phyloP scores from a whole-genome alignment of 208 protist species.

The Acanthamoeba castellanii region DNA sequence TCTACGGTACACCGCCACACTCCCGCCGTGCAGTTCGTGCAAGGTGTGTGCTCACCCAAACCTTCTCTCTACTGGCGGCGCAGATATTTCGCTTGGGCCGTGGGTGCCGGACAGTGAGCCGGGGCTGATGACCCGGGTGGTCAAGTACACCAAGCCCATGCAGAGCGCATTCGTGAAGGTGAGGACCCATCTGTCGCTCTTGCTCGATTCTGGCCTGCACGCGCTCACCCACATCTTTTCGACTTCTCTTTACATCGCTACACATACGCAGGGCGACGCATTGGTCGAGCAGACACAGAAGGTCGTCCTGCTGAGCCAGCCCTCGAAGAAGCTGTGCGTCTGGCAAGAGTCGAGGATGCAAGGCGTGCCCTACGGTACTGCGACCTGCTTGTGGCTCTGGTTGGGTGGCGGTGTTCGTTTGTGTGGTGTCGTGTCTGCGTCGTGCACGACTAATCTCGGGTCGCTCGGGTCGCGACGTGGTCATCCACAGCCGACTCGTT shows the following conservation, averaged over 20 bases:
- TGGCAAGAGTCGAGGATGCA: constrained; percentile 10
- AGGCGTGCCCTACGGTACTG: constrained; percentile 27
- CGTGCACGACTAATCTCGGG: no score
- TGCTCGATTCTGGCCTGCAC: not conserved
- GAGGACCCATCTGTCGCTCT: not conserved
- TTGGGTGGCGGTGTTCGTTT: no score
- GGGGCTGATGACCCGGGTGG: not conserved
- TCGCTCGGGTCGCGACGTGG: no score
- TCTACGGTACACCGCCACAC: not conserved
- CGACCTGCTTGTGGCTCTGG: no score
- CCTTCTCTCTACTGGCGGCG: not conserved
- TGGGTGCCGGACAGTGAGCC: constrained; percentile 14
- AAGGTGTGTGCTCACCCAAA: not conserved
- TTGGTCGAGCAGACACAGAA: not conserved
- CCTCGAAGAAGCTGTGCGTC: not conserved
- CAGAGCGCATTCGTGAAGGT: constrained; percentile 7
- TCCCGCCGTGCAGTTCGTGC: not conserved
- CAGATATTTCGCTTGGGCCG: not conserved
- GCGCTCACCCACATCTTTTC: no score
- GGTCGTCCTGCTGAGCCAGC: not conserved
- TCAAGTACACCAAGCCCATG: constrained; percentile 37
- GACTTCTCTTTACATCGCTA: no score
- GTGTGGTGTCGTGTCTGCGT: no score
- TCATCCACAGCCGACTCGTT: not conserved
- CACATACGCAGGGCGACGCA: not conserved